Conservation (phyloP, 139 green algal genomes). For the Picochlorum sp. region DNA sequence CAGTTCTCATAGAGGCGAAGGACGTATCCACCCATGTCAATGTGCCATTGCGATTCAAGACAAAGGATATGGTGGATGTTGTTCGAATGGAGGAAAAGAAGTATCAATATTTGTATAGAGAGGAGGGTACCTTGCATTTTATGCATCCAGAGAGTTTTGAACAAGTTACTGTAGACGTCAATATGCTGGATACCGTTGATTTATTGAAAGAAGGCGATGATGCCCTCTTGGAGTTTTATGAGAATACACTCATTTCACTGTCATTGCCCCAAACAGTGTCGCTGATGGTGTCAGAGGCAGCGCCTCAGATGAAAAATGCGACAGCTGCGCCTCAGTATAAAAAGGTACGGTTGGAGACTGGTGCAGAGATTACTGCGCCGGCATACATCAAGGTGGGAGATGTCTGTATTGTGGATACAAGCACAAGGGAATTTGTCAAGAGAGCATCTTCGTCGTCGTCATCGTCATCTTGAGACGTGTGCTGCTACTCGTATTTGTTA, state of each 20-base stretch:
- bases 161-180: conserved; percentile 12
- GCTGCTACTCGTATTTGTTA: no score
- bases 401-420: conserved; percentile 31
- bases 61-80: conserved; percentile 34
- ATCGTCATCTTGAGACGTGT: not conserved
- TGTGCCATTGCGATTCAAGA: conserved; percentile 17
- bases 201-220: not conserved
- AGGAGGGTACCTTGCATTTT: conserved; percentile 27
- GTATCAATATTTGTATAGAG: conserved; percentile 33
- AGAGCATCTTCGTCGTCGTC: not conserved
- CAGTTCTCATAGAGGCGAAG: conserved; percentile 40
- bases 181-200: not conserved
- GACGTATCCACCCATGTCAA: conserved; percentile 32
- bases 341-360: conserved; percentile 10
- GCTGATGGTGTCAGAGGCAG: conserved; percentile 13
- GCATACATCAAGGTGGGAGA: conserved; percentile 28
- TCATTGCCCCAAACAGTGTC: conserved; percentile 6
- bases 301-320: conserved; percentile 25
- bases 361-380: conserved; percentile 27
- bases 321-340: conserved; percentile 27
- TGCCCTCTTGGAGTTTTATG: not conserved
- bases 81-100: conserved; percentile 26
- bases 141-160: conserved; percentile 37
- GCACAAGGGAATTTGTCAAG: conserved; percentile 30
- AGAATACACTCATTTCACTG: not conserved